Evolutionary conservation across 768 basidiomycete genomes (phyloP), one percentile per base, ranked within the genome.

Genomic region (Infundibulicybe gibba): DNA sequence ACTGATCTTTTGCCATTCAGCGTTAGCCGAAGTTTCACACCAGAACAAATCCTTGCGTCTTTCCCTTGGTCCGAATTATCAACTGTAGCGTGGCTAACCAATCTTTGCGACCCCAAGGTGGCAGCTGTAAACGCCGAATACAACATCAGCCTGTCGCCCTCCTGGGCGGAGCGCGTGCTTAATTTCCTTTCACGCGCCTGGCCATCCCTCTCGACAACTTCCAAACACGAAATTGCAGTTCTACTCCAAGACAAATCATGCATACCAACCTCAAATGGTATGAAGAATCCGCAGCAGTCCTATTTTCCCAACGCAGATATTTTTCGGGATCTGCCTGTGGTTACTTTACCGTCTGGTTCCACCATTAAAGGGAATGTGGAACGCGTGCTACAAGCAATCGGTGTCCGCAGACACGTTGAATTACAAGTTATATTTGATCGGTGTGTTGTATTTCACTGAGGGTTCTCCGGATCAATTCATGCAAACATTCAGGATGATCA

Each of bases 341-440:
- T 94, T 5, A 76, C 69, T 1, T 68, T 97, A 39, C 77, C 90
- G 1, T 88, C 85, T 5, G 81, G 79, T 2, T 55, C 67, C 2
- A 44, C 61, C 0, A 69, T 94, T 53, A 92, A 88, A 60, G 85
- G 84, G 1, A 64, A 71, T 4, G 60, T 91, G 53, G 92, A 94
- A 59, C 85, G 79, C 52, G 62, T 91, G 2, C 64, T 93, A 5
- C 69, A 79, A 21, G 77, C 75, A 2, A 67, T 97, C 0, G 95
- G 93, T 10, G 90, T 97, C 10, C 79, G 92, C 14, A 90, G 83
- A 60, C 93, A 94, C 52, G 92, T 97, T 6, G 90, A 97, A 49
- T 72, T 97, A 2, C 94, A 97, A 61, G 71, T 97, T 2, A 77
- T 99, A n/a, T 99, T 99, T 60, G 80, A 87, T 45, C 76, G 94